A percentile compares a stretch with the other conserved stretches of the same genome.
Conservation (phyloP, 2,329 filamentous ascomycete genomes). For the Hypocrella siamensis region DNA sequence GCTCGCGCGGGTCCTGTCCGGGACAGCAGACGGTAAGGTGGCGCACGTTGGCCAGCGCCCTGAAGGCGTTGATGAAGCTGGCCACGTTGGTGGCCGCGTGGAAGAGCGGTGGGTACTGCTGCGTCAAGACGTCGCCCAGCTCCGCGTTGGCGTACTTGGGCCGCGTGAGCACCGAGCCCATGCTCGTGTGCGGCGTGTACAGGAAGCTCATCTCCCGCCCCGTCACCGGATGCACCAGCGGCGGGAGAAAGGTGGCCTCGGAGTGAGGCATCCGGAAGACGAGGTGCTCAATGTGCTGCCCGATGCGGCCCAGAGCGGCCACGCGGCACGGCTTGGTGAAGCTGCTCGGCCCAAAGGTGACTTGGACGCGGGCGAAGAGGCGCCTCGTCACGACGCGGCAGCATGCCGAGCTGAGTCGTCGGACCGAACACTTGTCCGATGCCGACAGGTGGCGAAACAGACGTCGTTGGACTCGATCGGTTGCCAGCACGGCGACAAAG, state of each 20-base stretch:
- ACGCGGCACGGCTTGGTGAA: conserved; percentile 62
- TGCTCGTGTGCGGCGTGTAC: conserved; percentile 62
- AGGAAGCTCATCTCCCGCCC: conserved; percentile 68
- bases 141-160: conserved; percentile 70
- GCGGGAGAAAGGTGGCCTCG: conserved; percentile 65
- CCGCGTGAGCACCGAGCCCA: conserved; percentile 42
- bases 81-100: conserved; percentile 79
- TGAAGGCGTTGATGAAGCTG: conserved; percentile 64
- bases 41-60: conserved; percentile 49
- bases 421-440: conserved; percentile 40
- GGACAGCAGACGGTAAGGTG: conserved; percentile 67
- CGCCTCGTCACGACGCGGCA: conserved; percentile 53
- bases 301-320: conserved; percentile 61
- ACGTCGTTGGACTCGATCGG: conserved; percentile 30
- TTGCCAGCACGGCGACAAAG: conserved; percentile 41
- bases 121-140: conserved; percentile 65
- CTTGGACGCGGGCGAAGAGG: conserved; percentile 51
- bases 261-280: conserved; percentile 66
- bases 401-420: conserved; percentile 54
- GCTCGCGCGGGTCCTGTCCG: conserved; percentile 50
- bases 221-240: conserved; percentile 63
- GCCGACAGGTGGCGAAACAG: conserved; percentile 34
- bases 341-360: conserved; percentile 57
- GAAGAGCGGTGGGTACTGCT: conserved; percentile 79
- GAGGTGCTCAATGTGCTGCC: conserved; percentile 62